Percentiles rank a stretch among this genome's conserved stretches.
phyloP scores from a whole-genome alignment of 495 filamentous ascomycete species.

The Cudoniella acicularis region DNA sequence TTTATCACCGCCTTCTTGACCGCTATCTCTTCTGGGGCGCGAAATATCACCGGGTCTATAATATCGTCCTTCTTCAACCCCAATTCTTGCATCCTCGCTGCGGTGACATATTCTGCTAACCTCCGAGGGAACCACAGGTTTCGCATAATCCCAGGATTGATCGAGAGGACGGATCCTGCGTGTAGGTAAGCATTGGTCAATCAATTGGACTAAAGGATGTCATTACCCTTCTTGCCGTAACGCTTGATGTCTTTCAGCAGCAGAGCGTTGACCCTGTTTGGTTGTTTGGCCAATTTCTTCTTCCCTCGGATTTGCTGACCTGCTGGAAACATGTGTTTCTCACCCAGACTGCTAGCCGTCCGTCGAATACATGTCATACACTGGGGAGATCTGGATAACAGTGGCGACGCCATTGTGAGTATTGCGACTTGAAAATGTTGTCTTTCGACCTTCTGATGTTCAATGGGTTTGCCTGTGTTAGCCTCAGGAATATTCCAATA shows the following conservation, averaged over 20 bases:
- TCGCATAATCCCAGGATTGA: conserved; percentile 50
- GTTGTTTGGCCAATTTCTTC: conserved; percentile 46
- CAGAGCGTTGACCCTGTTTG: conserved; percentile 45
- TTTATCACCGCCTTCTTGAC: background rate
- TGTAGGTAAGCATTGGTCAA: too few relatives aligned
- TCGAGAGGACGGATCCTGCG: conserved; percentile 51
- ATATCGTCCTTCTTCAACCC: conserved; percentile 32
- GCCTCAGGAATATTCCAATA: background rate
- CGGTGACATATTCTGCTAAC: conserved; percentile 52
- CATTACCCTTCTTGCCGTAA: conserved; percentile 50
- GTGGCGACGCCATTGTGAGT: conserved; percentile 22
- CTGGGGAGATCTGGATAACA: conserved; percentile 21
- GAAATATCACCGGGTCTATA: conserved; percentile 44
- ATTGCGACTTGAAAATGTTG: background rate
- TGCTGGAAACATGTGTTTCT: background rate
- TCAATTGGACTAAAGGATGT: background rate
- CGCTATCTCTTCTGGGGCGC: conserved; percentile 27
- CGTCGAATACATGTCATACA: conserved; percentile 27
- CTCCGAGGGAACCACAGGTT: conserved; percentile 50
- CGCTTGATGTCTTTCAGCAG: conserved; percentile 48
- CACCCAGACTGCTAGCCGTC: conserved; percentile 11
- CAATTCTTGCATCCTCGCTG: conserved; percentile 38
- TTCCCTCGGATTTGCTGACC: conserved; percentile 49
- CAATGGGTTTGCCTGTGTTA: background rate
- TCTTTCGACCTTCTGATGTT: background rate